Evolutionary conservation across 768 basidiomycete genomes (phyloP).

Genomic region (Dictyophora rubrovolvata): DNA sequence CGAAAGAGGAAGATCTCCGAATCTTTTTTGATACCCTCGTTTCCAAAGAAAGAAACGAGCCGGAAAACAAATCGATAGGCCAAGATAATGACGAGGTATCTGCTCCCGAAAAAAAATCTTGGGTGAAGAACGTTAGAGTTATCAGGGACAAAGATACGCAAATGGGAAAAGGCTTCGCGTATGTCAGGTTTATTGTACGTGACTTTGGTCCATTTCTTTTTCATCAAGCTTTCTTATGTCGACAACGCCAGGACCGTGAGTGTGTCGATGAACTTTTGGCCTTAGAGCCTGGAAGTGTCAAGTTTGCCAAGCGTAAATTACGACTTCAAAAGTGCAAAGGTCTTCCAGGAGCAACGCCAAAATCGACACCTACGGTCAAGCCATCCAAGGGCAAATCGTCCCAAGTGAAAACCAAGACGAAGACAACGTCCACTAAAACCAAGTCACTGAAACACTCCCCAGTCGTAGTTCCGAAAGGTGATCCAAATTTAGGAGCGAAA

Average conservation of each 20-base stretch:
- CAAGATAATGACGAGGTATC: constrained; percentile 16
- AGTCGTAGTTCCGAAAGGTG: constrained; percentile 54
- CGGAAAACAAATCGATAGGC: constrained; percentile 25
- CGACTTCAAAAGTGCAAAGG: constrained; percentile 88
- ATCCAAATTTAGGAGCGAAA: constrained; percentile 71
- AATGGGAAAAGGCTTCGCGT: constrained; percentile 91
- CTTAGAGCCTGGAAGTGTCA: constrained; percentile 64
- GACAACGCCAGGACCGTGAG: constrained; percentile 59
- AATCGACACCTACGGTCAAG: constrained; percentile 14
- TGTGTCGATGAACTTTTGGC: constrained; percentile 91
- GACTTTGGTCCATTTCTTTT: not conserved
- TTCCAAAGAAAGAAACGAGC: constrained; percentile 56
- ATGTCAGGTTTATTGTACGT: constrained; percentile 78
- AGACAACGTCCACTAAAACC: constrained; percentile 15
- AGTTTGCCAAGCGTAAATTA: constrained; percentile 87
- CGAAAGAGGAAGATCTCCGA: constrained; percentile 83
- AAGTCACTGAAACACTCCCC: constrained; percentile 12
- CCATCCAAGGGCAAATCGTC: constrained; percentile 10
- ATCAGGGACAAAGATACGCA: constrained; percentile 86
- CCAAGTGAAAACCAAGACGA: constrained; percentile 13
- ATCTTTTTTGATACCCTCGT: constrained; percentile 78
- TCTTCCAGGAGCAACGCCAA: constrained; percentile 30
- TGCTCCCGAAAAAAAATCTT: constrained; percentile 31
- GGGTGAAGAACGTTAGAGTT: constrained; percentile 82
- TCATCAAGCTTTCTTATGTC: not conserved